A percentile compares a stretch with the other conserved stretches of the same genome.
These are phyloP conservation scores for Steccherinum ochraceum DNA, from an alignment of 768 basidiomycete genomes.

Conservation along the genomic window DNA sequence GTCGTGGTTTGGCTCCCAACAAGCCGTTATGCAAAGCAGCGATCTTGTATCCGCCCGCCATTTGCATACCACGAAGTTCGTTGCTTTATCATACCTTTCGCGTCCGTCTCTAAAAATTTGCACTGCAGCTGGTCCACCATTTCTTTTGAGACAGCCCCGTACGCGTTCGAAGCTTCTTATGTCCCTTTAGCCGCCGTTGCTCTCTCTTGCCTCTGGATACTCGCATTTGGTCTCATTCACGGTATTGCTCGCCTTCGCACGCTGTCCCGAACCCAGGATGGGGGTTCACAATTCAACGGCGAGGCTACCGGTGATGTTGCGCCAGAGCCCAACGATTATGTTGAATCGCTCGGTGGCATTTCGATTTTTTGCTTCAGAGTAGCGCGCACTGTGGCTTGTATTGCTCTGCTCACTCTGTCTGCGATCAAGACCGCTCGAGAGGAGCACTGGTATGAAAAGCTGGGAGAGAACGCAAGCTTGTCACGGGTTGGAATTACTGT, in stretches of 20 bases:
- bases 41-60: not conserved
- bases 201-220: not conserved
- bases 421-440: slow-evolving; percentile 21
- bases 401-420: slow-evolving; percentile 28
- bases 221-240: not conserved
- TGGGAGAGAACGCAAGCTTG: slow-evolving; percentile 20
- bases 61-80: not conserved
- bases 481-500: slow-evolving; percentile 25
- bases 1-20: not conserved
- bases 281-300: not conserved
- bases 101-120: not conserved
- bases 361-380: slow-evolving; percentile 28
- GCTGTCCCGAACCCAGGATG: not conserved
- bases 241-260: not conserved
- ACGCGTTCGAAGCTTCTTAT: not conserved
- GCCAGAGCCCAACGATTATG: not conserved
- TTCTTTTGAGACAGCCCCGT: not conserved
- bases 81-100: not conserved
- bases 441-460: slow-evolving; percentile 7
- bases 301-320: not conserved
- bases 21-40: not conserved
- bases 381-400: slow-evolving; percentile 23
- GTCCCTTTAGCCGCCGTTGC: not conserved
- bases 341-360: slow-evolving; percentile 22
- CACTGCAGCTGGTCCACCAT: not conserved